Percentiles rank a stretch among this genome's conserved stretches.
phyloP scores from a whole-genome alignment of 805 yeast genomes.

The Yarrowia porcina region DNA sequence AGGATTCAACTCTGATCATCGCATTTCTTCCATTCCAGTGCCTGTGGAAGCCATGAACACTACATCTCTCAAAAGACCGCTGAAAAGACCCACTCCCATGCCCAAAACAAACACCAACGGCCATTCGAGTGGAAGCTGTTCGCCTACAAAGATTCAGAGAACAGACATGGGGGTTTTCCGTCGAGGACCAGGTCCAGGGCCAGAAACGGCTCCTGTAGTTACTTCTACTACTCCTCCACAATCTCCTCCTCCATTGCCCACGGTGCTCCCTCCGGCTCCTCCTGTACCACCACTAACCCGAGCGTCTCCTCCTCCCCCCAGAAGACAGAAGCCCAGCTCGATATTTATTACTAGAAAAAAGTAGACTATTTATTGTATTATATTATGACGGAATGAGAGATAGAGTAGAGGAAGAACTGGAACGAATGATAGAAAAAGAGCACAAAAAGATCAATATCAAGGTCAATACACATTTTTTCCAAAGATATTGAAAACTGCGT shows the following conservation, averaged over 20 bases:
- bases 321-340: slow-evolving; percentile 11
- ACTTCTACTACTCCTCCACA: slow-evolving; percentile 7
- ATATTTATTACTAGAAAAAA: slow-evolving; percentile 19
- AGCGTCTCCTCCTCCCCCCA: neutral
- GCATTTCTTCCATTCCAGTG: neutral
- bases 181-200: neutral
- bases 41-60: neutral
- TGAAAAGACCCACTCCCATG: slow-evolving; percentile 18
- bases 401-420: no score
- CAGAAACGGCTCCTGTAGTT: neutral
- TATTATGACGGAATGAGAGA: no score
- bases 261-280: neutral
- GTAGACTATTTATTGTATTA: slow-evolving; percentile 16
- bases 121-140: neutral
- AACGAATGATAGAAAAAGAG: no score
- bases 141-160: neutral
- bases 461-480: no score
- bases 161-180: neutral
- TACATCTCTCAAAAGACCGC: neutral
- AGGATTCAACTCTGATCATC: neutral
- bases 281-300: neutral
- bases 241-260: neutral
- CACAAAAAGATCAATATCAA: no score
- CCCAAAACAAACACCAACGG: neutral
- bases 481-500: no score